Conservation (phyloP, 1,139 yeast genomes). For the Candida pseudocylindracea region DNA sequence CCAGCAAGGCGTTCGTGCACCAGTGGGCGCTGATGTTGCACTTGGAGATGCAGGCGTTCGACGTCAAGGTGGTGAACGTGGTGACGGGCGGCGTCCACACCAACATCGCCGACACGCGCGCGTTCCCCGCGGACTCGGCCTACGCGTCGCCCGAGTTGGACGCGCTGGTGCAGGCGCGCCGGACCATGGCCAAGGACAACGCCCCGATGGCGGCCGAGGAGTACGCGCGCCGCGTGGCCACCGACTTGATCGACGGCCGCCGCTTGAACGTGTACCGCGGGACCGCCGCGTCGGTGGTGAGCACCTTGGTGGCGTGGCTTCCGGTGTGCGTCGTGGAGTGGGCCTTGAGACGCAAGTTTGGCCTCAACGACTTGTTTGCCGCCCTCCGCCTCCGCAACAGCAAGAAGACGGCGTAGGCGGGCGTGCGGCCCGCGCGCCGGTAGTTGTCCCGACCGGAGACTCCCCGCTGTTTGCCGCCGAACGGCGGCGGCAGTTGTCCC, state of each 20-base stretch:
- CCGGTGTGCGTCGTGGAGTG: conserved; percentile 29
- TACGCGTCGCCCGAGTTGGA: conserved; percentile 29
- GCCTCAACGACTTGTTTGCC: conserved; percentile 11
- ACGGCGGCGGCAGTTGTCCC: too few relatives aligned
- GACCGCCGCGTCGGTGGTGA: conserved; percentile 16
- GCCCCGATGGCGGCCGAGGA: conserved; percentile 33
- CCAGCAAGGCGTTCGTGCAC: conserved; percentile 16
- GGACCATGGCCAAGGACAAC: conserved; percentile 35
- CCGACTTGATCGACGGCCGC: conserved; percentile 21
- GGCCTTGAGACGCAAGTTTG: conserved; percentile 23
- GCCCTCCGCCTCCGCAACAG: conserved; percentile 7
- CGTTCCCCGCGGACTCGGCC: conserved; percentile 30
- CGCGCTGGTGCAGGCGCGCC: conserved; percentile 25
- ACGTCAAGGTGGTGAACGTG: conserved; percentile 47
- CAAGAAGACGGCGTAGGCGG: conserved; percentile 5
- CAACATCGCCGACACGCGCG: conserved; percentile 27
- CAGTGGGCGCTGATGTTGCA: conserved; percentile 39
- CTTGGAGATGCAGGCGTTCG: conserved; percentile 51
- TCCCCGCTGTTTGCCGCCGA: too few relatives aligned
- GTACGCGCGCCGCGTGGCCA: conserved; percentile 32
- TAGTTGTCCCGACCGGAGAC: too few relatives aligned
- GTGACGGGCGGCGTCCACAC: conserved; percentile 47
- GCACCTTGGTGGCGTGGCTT: conserved; percentile 10
- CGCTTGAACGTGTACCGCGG: conserved; percentile 32
- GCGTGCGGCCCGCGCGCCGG: too few relatives aligned